phyloP scores from a whole-genome alignment of 176 grass and related monocot genomes.

The Carex pumila region DNA sequence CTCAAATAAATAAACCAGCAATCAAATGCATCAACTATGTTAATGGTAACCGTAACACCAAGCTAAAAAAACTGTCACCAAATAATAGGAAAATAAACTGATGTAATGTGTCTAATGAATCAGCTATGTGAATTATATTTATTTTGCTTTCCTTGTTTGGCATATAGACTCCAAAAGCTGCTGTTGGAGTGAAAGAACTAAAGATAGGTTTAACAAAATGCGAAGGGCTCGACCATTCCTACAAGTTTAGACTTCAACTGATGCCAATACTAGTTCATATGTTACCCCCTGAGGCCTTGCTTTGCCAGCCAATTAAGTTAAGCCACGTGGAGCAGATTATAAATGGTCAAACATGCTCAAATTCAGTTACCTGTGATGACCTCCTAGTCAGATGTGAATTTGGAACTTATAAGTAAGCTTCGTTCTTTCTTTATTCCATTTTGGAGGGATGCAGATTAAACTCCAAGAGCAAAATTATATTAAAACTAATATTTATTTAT shows the following conservation, averaged over 20 bases:
- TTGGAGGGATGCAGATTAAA: background rate
- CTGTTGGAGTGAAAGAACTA: conserved; percentile 56
- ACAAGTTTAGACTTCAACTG: conserved; percentile 52
- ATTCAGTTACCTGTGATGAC: conserved; percentile 25
- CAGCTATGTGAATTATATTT: background rate
- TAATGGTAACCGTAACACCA: background rate
- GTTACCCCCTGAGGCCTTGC: conserved; percentile 29
- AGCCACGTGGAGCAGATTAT: conserved; percentile 29
- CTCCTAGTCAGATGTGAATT: conserved; percentile 29
- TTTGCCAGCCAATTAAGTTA: conserved; percentile 49
- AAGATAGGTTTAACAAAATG: conserved; percentile 64
- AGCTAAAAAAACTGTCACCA: background rate
- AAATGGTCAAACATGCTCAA: conserved; percentile 23
- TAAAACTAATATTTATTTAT: background rate
- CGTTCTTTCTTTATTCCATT: background rate
- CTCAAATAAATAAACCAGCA: background rate
- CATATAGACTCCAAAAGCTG: conserved; percentile 71
- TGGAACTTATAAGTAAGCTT: conserved; percentile 29
- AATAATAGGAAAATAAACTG: background rate
- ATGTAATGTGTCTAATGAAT: background rate
- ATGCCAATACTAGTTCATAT: conserved; percentile 65
- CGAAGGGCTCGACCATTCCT: conserved; percentile 37
- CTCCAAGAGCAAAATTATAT: background rate
- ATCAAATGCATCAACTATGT: background rate
- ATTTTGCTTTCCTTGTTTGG: conserved; percentile 20